Percentiles rank a stretch among this genome's conserved stretches.
Evolutionary conservation across 345 rosid species (phyloP).

Genomic region (Luvunga scandens): DNA sequence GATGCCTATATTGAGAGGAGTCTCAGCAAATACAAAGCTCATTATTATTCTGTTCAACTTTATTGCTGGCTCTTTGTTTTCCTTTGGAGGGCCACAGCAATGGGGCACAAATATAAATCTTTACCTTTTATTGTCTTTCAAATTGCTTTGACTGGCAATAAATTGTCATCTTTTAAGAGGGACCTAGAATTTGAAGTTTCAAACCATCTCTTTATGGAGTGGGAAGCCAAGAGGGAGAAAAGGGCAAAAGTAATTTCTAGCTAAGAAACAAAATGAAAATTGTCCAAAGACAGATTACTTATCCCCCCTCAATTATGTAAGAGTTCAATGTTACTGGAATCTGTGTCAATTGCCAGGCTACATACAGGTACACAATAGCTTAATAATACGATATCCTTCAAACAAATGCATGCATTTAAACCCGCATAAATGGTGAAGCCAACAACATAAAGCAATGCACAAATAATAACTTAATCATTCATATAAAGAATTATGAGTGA

Average conservation of each 20-base stretch:
- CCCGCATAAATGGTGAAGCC: background rate
- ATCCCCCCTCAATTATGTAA: background rate
- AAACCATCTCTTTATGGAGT: background rate
- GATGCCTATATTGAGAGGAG: background rate
- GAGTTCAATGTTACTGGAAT: background rate
- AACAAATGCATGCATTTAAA: background rate
- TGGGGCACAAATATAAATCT: no score
- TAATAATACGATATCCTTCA: background rate
- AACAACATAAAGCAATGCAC: background rate
- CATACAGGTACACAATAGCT: background rate
- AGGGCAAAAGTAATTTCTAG: background rate
- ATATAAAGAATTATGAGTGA: background rate
- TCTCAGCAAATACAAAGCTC: background rate
- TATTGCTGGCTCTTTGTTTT: no score
- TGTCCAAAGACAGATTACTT: background rate
- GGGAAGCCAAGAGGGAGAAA: no score
- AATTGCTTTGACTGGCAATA: background rate
- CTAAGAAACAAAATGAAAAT: background rate
- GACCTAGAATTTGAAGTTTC: background rate
- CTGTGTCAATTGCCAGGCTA: background rate
- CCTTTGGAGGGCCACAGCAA: background rate
- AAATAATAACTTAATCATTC: background rate
- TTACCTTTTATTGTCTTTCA: background rate
- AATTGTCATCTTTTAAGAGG: background rate
- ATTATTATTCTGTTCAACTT: no score